A percentile compares a stretch with the other conserved stretches of the same genome.
These are phyloP conservation scores for Hordeum pubiflorum DNA, from an alignment of 202 grass and related monocot species.

Conservation along the genomic window DNA sequence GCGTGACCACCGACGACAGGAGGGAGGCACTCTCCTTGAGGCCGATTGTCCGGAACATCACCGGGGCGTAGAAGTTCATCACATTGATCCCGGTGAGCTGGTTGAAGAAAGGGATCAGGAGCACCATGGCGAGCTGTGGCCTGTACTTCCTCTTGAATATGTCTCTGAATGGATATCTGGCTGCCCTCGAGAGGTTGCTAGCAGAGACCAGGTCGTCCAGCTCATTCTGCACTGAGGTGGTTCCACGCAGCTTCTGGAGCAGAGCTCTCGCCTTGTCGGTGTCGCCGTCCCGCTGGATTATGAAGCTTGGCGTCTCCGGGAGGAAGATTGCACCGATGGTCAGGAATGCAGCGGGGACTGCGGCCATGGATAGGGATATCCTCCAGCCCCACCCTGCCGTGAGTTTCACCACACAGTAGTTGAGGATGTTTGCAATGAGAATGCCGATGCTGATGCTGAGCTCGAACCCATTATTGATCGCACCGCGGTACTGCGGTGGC, in stretches of 20 bases:
- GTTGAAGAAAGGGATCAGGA: constrained; percentile 65
- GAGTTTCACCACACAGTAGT: constrained; percentile 62
- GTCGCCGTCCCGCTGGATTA: constrained; percentile 49
- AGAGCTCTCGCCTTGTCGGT: constrained; percentile 36
- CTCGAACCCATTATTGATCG: constrained; percentile 77
- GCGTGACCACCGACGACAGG: constrained; percentile 41
- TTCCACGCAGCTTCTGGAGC: constrained; percentile 68
- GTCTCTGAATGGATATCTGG: constrained; percentile 37
- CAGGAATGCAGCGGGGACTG: constrained; percentile 55
- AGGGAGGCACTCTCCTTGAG: constrained; percentile 51
- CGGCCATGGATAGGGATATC: constrained; percentile 69
- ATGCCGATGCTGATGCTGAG: constrained; percentile 69
- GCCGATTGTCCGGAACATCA: constrained; percentile 65
- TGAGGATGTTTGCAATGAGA: constrained; percentile 68
- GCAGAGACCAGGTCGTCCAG: constrained; percentile 67
- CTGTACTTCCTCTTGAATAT: constrained; percentile 61
- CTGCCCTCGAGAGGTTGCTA: constrained; percentile 34
- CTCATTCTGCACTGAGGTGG: constrained; percentile 49
- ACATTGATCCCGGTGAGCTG: constrained; percentile 78
- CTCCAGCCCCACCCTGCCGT: constrained; percentile 62
- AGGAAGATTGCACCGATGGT: constrained; percentile 62
- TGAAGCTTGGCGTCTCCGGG: constrained; percentile 72
- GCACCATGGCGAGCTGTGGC: constrained; percentile 58
- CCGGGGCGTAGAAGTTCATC: constrained; percentile 70
- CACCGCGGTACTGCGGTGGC: constrained; percentile 59